Percentiles rank a stretch among this genome's conserved stretches.
Conservation (phyloP, 2,329 filamentous ascomycete genomes). For the Colletotrichum sidae region DNA sequence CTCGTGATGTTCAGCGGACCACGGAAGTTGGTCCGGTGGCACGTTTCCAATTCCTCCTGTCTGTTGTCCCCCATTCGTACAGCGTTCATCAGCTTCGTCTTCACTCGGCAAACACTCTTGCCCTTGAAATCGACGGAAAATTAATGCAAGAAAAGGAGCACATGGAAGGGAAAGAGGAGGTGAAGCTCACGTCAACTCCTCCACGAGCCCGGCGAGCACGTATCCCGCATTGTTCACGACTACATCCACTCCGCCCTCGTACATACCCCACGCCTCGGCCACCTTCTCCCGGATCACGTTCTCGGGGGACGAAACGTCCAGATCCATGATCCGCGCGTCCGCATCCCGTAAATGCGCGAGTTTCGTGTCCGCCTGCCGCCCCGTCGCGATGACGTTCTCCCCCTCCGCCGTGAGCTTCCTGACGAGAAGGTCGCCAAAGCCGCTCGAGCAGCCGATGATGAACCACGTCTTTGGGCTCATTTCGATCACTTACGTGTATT, state of each 20-base stretch:
- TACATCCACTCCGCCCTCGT: slow-evolving; percentile 47
- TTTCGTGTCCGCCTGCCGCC: slow-evolving; percentile 49
- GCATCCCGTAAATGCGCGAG: slow-evolving; percentile 46
- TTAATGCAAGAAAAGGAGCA: neutral
- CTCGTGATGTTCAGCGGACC: slow-evolving; percentile 51
- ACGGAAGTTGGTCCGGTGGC: slow-evolving; percentile 51
- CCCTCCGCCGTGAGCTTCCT: slow-evolving; percentile 50
- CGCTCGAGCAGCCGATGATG: slow-evolving; percentile 57
- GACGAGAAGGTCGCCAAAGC: slow-evolving; percentile 53
- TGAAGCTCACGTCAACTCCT: slow-evolving; percentile 15
- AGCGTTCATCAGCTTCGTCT: neutral
- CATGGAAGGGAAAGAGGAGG: neutral
- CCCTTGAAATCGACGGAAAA: neutral
- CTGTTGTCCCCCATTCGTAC: neutral
- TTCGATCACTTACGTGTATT: no score
- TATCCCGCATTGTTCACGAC: slow-evolving; percentile 55
- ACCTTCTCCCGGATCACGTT: neutral
- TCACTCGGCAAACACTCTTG: no score
- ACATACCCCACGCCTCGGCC: slow-evolving; percentile 1
- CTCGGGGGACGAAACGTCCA: slow-evolving; percentile 16
- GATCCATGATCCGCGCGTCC: slow-evolving; percentile 10
- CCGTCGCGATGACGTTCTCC: slow-evolving; percentile 56
- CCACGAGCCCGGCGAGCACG: neutral
- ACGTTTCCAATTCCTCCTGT: slow-evolving; percentile 15
- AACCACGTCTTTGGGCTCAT: slow-evolving; percentile 43